Conservation (phyloP, 2,329 filamentous ascomycete genomes). For the Botrytis squamosa region DNA sequence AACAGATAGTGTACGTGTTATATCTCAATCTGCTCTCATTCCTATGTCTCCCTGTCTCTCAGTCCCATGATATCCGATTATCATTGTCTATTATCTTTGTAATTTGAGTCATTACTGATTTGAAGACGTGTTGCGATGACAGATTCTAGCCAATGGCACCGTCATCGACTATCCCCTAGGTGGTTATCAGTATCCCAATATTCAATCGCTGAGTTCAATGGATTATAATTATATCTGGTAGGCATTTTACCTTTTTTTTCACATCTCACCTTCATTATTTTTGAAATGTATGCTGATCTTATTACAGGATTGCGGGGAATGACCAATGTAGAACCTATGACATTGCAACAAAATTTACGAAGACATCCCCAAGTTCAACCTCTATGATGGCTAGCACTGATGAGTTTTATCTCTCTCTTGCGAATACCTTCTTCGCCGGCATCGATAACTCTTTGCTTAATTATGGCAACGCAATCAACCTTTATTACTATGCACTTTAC, state of each 20-base stretch:
- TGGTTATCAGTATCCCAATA: slow-evolving; percentile 73
- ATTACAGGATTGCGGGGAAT: slow-evolving; percentile 33
- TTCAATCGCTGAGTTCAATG: slow-evolving; percentile 3
- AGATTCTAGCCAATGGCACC: slow-evolving; percentile 60
- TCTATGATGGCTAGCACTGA: not conserved
- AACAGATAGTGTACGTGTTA: not conserved
- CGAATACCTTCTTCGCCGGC: slow-evolving; percentile 27
- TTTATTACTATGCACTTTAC: slow-evolving; percentile 58
- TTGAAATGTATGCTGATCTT: not conserved
- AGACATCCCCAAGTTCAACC: slow-evolving; percentile 17
- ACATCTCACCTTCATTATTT: not conserved
- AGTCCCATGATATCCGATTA: not conserved
- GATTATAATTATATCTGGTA: slow-evolving; percentile 19
- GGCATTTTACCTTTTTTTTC: not conserved
- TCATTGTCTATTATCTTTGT: not conserved
- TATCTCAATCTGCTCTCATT: not conserved
- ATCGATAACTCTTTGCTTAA: slow-evolving; percentile 27
- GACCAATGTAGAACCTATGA: slow-evolving; percentile 31
- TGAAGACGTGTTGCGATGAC: slow-evolving; percentile 28
- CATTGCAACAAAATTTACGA: slow-evolving; percentile 15
- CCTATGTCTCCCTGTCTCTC: not conserved
- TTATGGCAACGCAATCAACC: slow-evolving; percentile 52
- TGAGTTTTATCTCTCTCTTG: slow-evolving; percentile 33
- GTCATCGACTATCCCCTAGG: slow-evolving; percentile 63
- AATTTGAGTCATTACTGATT: not conserved